These are phyloP conservation scores for Chrysochromulina tobinii DNA, from an alignment of 78 protist genomes.

Conservation along the genomic window DNA sequence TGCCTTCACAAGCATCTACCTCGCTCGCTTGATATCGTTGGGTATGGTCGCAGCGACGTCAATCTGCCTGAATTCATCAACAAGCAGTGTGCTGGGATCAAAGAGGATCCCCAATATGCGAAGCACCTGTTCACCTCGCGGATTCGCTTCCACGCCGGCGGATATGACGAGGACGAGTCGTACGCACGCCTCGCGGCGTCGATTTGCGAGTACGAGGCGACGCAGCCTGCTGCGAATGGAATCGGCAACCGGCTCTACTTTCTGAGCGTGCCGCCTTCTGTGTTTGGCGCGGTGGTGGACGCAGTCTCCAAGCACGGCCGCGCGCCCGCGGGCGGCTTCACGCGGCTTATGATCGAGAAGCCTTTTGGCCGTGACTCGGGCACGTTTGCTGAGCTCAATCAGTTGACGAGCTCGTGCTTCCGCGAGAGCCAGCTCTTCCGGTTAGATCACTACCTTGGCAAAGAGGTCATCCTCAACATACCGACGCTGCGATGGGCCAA, in stretches of 20 bases:
- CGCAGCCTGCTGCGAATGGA: too few relatives aligned
- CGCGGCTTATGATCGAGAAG: slow-evolving; percentile 52
- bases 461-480: slow-evolving; percentile 38
- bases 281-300: not conserved
- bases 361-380: slow-evolving; percentile 43
- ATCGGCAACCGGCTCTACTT: not conserved
- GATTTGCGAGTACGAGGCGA: too few relatives aligned
- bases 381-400: not conserved
- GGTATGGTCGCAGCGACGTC: too few relatives aligned
- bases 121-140: too few relatives aligned
- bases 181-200: too few relatives aligned
- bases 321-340: not conserved
- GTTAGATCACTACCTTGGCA: slow-evolving; percentile 55
- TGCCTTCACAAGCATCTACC: too few relatives aligned
- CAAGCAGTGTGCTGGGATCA: too few relatives aligned
- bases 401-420: not conserved
- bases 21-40: too few relatives aligned
- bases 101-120: too few relatives aligned
- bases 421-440: slow-evolving; percentile 20
- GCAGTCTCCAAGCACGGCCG: not conserved
- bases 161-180: too few relatives aligned
- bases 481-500: slow-evolving; percentile 46
- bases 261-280: not conserved
- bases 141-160: too few relatives aligned
- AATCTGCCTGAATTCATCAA: too few relatives aligned